These are phyloP conservation scores for Prunus campanulata DNA, from an alignment of 306 rosid species.

Conservation along the genomic window DNA sequence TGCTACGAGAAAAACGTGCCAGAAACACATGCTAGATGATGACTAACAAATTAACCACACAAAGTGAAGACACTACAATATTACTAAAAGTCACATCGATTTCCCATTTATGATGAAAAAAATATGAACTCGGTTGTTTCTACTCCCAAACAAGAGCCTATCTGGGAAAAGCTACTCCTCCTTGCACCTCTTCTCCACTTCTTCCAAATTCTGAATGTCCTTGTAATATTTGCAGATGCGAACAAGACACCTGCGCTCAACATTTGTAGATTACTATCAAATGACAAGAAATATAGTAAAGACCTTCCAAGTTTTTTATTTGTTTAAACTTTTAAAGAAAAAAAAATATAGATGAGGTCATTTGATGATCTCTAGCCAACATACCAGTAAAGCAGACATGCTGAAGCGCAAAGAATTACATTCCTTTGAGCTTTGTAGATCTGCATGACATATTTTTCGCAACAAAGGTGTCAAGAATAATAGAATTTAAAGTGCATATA, in stretches of 20 bases:
- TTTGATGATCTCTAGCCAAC: slow-evolving; percentile 12
- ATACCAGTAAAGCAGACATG: slow-evolving; percentile 89
- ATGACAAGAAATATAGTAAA: background rate
- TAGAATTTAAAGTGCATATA: too few species aligned
- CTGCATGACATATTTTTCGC: slow-evolving; percentile 39
- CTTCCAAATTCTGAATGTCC: slow-evolving; percentile 79
- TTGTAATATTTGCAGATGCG: slow-evolving; percentile 73
- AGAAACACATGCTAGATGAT: background rate
- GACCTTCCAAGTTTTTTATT: background rate
- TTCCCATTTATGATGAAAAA: background rate
- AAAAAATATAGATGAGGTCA: too few species aligned
- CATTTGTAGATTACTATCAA: slow-evolving; percentile 11
- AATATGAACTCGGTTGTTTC: background rate
- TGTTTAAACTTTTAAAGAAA: background rate
- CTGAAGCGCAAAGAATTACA: slow-evolving; percentile 67
- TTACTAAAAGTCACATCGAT: background rate
- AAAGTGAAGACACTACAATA: background rate
- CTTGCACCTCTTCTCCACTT: slow-evolving; percentile 83
- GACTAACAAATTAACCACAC: background rate
- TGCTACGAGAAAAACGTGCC: background rate
- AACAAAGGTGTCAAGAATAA: slow-evolving; percentile 7
- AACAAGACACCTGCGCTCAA: slow-evolving; percentile 58
- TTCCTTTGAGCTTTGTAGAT: slow-evolving; percentile 95
- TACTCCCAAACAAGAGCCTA: slow-evolving; percentile 1
- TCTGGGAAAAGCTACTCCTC: slow-evolving; percentile 41